Conservation (phyloP, 2,329 filamentous ascomycete genomes). For the Metarhizium sp. region DNA sequence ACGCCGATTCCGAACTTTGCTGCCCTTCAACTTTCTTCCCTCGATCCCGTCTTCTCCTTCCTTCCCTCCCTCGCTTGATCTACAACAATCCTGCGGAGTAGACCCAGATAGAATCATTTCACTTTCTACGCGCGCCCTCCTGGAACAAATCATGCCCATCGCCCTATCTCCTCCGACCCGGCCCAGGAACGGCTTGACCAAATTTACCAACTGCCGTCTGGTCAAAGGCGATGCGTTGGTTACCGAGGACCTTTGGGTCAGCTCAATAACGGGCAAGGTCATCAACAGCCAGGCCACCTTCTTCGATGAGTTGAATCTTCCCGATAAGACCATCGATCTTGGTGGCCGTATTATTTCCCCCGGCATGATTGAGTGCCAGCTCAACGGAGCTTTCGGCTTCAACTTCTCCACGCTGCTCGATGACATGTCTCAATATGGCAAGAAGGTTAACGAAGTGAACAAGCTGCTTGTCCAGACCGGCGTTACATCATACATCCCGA, state of each 20-base stretch:
- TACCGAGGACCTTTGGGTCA: conserved; percentile 80
- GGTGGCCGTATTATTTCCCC: conserved; percentile 75
- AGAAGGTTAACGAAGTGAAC: conserved; percentile 64
- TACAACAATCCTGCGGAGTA: background rate
- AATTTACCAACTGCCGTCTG: conserved; percentile 81
- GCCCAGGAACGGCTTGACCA: conserved; percentile 55
- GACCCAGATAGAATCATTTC: background rate
- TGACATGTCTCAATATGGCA: conserved; percentile 58
- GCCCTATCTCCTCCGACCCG: conserved; percentile 27
- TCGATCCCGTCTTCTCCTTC: background rate
- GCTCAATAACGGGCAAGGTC: conserved; percentile 71
- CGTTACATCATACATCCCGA: conserved; percentile 82
- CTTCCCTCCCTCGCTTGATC: background rate
- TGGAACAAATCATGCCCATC: conserved; percentile 33
- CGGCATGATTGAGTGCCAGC: conserved; percentile 82
- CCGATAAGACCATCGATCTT: conserved; percentile 70
- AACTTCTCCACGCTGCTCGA: conserved; percentile 78
- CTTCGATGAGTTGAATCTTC: conserved; percentile 58
- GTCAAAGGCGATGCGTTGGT: conserved; percentile 60
- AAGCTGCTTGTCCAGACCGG: conserved; percentile 64
- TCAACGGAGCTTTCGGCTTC: conserved; percentile 89
- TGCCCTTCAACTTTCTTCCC: background rate
- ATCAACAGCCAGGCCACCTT: conserved; percentile 59
- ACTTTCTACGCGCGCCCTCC: background rate
- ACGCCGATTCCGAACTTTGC: background rate